Evolutionary conservation across 768 basidiomycete species (phyloP), one percentile per base, ranked within the genome.

Genomic region (Leccinum barrowsii): DNA sequence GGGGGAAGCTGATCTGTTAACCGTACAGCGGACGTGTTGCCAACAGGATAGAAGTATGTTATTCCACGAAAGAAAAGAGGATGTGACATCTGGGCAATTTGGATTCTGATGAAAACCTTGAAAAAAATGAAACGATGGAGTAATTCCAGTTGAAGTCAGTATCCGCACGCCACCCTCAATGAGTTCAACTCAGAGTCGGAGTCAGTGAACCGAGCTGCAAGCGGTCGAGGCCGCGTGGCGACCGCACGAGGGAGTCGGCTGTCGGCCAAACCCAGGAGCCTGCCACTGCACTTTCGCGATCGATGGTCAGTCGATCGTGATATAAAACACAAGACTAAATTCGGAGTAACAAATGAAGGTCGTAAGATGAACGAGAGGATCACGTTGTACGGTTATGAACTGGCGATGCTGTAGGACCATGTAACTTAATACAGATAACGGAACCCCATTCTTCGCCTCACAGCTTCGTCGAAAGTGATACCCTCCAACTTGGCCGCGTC

Each of bases 401-500:
- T 7, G n/a, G 19, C 17, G 11, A 24, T 35, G 34, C 32, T 12
- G 0, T 5, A 15, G 7, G 21, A 7, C 11, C 7, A 1, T 32
- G 15, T 4, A 44, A 13, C 26, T 59, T 58, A 86, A 59, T 82
- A 79, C 42, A 85, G 69, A 67, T 85, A 86, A 35, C 84, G 74
- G 72, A 85, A 85, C 0, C 82, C 82, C 66, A 76, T 82, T 62
- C 80, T 77, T 62, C 77, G 77, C 59, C 78, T 77, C 65, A 85
- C 70, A 4, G 84, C 86, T 62, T 86, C 80, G 30, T 85, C 82
- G 58, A 85, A 79, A 3, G 80, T 79, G 24, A 87, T 76, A 2
- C 83, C 83, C 63, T 86, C 85, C 50, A 86, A 65, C 60, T 74
- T 74, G 2, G 85, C 85, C 1, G 83, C 85, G 54, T 84, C 82